A percentile compares a stretch with the other conserved stretches of the same genome.
Conservation (phyloP, 2,329 filamentous ascomycete genomes). For the Daldinia sp. region DNA sequence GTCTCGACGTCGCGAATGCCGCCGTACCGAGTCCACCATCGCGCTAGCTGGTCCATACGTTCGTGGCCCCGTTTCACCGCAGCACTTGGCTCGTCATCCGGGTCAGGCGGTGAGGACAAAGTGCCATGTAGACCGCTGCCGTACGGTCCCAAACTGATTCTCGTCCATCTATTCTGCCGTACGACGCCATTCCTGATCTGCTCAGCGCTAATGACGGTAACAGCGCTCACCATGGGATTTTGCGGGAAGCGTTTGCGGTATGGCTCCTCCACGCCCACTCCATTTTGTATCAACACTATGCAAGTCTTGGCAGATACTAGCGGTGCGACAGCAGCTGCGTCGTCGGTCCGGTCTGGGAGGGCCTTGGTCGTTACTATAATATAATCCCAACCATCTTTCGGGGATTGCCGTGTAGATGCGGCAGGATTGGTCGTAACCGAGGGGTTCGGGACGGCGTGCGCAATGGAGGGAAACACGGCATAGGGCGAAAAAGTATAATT, state of each 20-base stretch:
- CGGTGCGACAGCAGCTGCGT: conserved; percentile 67
- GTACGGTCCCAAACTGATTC: conserved; percentile 74
- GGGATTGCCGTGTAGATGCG: conserved; percentile 15
- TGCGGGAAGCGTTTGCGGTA: conserved; percentile 69
- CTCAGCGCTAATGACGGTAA: conserved; percentile 74
- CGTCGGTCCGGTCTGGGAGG: conserved; percentile 69
- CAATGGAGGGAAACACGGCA: conserved; percentile 68
- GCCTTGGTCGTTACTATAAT: conserved; percentile 77
- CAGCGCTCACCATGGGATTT: conserved; percentile 70
- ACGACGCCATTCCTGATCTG: conserved; percentile 70
- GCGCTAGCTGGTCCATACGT: conserved; percentile 59
- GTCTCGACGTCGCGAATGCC: conserved; percentile 71
- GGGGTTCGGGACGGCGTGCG: conserved; percentile 56
- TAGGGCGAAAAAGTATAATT: conserved; percentile 70
- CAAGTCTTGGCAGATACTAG: conserved; percentile 63
- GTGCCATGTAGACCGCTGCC: conserved; percentile 58
- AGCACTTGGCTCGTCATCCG: conserved; percentile 34
- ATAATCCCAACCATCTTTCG: conserved; percentile 63
- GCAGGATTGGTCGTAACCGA: conserved; percentile 14
- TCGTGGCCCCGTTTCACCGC: conserved; percentile 49
- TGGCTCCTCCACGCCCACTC: conserved; percentile 73
- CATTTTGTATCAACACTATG: conserved; percentile 75
- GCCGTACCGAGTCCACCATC: conserved; percentile 63
- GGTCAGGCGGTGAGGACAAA: conserved; percentile 40
- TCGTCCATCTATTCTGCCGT: conserved; percentile 76